Base-by-base conservation (phyloP, 257 asterid species). In the Rhazya stricta region DNA sequence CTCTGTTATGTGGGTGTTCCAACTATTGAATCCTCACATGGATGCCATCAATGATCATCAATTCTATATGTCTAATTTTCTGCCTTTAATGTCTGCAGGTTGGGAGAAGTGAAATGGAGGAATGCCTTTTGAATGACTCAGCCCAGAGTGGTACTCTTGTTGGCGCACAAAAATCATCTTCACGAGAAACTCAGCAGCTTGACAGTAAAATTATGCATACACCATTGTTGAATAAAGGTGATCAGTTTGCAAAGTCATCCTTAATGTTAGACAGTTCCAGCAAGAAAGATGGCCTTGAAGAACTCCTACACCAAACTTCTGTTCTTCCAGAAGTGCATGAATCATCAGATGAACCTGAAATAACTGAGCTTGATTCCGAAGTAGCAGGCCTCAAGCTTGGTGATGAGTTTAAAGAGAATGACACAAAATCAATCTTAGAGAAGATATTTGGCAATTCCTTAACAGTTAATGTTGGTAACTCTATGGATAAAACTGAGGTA, bases 371-470 rank as follows among this genome's bases (percentile, higher is more conserved):
- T 43, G 32, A 82, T 82, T 78, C 84, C 56, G 76, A 80, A 50
- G 76, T 80, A 66, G 75, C 87, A 61, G 85, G 78, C 62, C 85
- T 79, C 51, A 83, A 82, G 69, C 57, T 76, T 70, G 86, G 77
- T 46, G 74, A 79, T 39, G 88, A 84, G 69, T 78, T 88, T 67
- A 83, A 79, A 45, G 77, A 72, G 75, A 86, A 75, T 56, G 72
- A 79, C 30, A 77, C 96, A 46, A 76, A 83, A 54, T 89, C 92
- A 60, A 82, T 86, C n/a, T 79, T 93, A 50, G 92, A 87, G 34
- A 85, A 89, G 84, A 83, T 89, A 58, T 85, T 93, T 82, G 83
- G 93, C 74, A 84, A 84, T 82, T 81, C 91, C 50, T 72, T 83
- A 70, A 67, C 94, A 60, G 37, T 78, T 50, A 82, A 77, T 71